A percentile compares a stretch with the other conserved stretches of the same genome.
These are phyloP conservation scores for Fraxinus greggii DNA, from an alignment of 305 asterid species.

Conservation along the genomic window DNA sequence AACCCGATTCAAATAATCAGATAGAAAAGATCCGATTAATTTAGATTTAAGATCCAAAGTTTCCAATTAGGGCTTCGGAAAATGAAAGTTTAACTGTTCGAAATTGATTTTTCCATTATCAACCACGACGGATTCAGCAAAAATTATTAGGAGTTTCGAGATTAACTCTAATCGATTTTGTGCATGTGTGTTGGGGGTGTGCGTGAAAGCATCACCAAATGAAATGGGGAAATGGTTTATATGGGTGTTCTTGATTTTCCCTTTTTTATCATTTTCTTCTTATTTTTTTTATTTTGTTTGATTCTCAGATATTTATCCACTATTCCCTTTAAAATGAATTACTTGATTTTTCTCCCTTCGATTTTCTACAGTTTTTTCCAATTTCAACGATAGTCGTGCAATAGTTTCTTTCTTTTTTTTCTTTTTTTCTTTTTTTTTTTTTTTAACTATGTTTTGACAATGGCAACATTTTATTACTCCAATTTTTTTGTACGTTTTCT, in stretches of 20 bases:
- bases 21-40: neutral
- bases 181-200: neutral
- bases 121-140: neutral
- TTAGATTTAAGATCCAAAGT: neutral
- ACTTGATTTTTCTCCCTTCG: neutral
- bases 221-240: neutral
- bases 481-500: too few relatives aligned
- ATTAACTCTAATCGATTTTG: neutral
- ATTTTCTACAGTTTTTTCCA: neutral
- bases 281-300: too few relatives aligned
- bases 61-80: neutral
- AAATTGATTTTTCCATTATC: neutral
- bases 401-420: too few relatives aligned
- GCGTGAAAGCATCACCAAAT: neutral
- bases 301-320: too few relatives aligned
- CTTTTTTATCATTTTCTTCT: neutral
- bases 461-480: too few relatives aligned
- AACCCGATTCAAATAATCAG: neutral
- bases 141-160: neutral
- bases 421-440: too few relatives aligned
- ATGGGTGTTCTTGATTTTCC: neutral
- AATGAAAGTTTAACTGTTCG: neutral
- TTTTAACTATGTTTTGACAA: too few relatives aligned
- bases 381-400: neutral
- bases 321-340: neutral